Evolutionary conservation across 495 filamentous ascomycete species (phyloP), one percentile per base, ranked within the genome.

Genomic region (Penicillium diatomitis): DNA sequence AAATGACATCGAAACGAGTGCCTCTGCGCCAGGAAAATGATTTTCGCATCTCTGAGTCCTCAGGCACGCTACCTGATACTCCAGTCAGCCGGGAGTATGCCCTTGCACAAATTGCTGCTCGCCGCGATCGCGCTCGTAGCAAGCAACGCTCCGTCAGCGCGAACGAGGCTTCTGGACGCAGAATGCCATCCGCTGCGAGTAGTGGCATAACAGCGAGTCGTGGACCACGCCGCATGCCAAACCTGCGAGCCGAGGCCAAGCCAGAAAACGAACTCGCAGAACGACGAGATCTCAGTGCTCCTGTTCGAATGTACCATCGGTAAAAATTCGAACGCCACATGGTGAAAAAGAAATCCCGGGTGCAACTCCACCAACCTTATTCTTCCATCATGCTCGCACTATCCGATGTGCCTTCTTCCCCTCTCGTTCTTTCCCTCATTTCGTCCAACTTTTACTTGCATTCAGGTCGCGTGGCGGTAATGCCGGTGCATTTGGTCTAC

Each of bases 21-120:
- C 69, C 70, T 4, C 50, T 68, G 10, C 65, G 65, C 10, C 44
- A 56, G 35, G 62, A 61, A 9, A 44, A 53, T 4, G 48, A 53
- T 8, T 41, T 58, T 6, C 55, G 66, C 43, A 56, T 60, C 36
- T 52, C 52, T 28, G 41, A 32, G 11, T 57, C 61, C 33, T 55
- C 51, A 33, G 47, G 61, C 42, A 36, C 54, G 30, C 52, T 70
- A 8, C 64, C 68, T 0, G 69, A 70, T 2, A 68, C 68, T 0
- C 71, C 70, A 3, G 69, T 78, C 34, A 73, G 68, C 49, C 64
- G 74, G 20, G 75, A 78, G 57, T 67, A 70, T 44, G 75, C 75
- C 5, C 56, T 79, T 2, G 75, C 75, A 28, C 72, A 76, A 52
- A 77, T 79, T 45, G 54, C 72, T 32, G 73, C 71, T 8, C 61